phyloP scores from a whole-genome alignment of 495 filamentous ascomycete genomes.

The Aspergillus leporis region DNA sequence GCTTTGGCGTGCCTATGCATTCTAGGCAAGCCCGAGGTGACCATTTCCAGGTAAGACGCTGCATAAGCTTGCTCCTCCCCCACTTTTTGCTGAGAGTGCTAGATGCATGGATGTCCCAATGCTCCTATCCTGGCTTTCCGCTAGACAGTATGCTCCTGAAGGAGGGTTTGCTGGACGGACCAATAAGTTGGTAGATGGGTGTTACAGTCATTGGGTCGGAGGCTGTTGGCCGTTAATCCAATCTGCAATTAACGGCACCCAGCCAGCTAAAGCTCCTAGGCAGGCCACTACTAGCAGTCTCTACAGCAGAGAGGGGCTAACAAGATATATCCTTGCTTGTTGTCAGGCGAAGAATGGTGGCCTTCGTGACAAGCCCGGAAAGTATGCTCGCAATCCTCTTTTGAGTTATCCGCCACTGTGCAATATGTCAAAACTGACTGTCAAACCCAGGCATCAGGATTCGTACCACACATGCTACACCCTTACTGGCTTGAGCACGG shows the following conservation, averaged over 20 bases:
- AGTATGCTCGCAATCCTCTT: conserved; percentile 52
- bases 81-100: conserved; percentile 20
- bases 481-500: conserved; percentile 78
- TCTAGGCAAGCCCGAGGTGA: conserved; percentile 71
- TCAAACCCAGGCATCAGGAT: conserved; percentile 64
- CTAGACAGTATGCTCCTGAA: conserved; percentile 87
- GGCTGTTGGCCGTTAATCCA: conserved; percentile 90
- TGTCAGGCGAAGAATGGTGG: conserved; percentile 81
- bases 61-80: conserved; percentile 4
- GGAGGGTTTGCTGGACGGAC: conserved; percentile 90
- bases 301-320: conserved; percentile 82
- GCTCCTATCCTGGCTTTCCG: conserved; percentile 82
- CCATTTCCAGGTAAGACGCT: conserved; percentile 59
- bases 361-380: conserved; percentile 88
- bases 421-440: conserved; percentile 17
- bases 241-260: conserved; percentile 64
- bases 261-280: conserved; percentile 22
- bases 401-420: not conserved
- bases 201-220: conserved; percentile 97
- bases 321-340: conserved; percentile 84
- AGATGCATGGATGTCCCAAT: conserved; percentile 77
- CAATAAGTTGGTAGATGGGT: conserved; percentile 98
- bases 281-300: conserved; percentile 45
- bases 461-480: conserved; percentile 92
- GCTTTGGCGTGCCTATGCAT: conserved; percentile 84